Evolutionary conservation across 345 rosid genomes (phyloP).

Genomic region (Acer saccharum): DNA sequence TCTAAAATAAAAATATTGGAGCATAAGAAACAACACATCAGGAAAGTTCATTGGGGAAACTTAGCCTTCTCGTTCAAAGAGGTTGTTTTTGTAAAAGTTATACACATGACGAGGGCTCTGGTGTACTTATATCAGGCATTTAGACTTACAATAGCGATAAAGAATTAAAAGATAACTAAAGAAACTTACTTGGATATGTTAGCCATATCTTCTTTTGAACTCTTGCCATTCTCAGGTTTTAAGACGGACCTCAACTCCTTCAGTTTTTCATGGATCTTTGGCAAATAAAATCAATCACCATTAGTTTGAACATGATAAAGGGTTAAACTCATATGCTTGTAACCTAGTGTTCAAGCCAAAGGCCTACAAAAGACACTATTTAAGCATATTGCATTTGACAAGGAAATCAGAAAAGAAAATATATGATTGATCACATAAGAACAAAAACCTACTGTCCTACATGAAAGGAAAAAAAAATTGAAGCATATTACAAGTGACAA

Average conservation of each 20-base stretch:
- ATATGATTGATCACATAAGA: not conserved
- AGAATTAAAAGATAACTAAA: constrained; percentile 6
- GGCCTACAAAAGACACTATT: not conserved
- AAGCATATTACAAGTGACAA: not conserved
- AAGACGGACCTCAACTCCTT: constrained; percentile 61
- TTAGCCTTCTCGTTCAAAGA: too few relatives aligned
- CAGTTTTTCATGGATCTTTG: constrained; percentile 67
- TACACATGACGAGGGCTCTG: too few relatives aligned
- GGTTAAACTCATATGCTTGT: not conserved
- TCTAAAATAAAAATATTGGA: not conserved
- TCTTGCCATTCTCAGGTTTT: constrained; percentile 52
- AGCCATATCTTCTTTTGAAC: constrained; percentile 54
- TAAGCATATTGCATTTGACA: not conserved
- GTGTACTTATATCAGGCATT: not conserved
- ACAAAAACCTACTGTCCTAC: not conserved
- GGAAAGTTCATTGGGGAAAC: too few relatives aligned
- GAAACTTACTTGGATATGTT: constrained; percentile 56
- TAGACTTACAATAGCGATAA: not conserved
- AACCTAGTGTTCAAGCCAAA: not conserved
- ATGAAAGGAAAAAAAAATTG: too few relatives aligned
- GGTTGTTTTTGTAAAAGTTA: too few relatives aligned
- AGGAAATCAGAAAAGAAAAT: not conserved
- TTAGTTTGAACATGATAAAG: not conserved
- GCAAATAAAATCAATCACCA: constrained; percentile 21
- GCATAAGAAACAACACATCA: not conserved